Conservation (phyloP, 257 asterid genomes). For the Plantago major region DNA sequence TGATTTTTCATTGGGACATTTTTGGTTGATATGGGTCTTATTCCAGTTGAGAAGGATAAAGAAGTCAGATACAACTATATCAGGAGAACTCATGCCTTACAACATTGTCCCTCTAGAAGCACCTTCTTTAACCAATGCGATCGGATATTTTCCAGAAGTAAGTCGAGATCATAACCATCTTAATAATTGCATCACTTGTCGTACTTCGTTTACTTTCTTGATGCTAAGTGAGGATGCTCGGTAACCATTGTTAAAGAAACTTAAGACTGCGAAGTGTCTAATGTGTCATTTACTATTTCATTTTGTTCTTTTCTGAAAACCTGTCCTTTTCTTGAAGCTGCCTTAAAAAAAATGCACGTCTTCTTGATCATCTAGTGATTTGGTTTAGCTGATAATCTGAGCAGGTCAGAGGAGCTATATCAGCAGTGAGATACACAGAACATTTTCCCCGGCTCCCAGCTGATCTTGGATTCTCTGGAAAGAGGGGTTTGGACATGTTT, state of each 20-base stretch:
- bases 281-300: background rate
- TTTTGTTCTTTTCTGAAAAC: slow-evolving; percentile 11
- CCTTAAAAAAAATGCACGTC: background rate
- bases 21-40: slow-evolving; percentile 7
- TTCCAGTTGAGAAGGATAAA: slow-evolving; percentile 81
- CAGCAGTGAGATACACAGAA: slow-evolving; percentile 70
- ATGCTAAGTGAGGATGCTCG: slow-evolving; percentile 5
- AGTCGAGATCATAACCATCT: slow-evolving; percentile 20
- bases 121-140: slow-evolving; percentile 73
- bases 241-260: background rate
- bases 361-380: slow-evolving; percentile 10
- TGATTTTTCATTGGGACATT: too few relatives aligned
- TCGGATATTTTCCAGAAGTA: slow-evolving; percentile 94
- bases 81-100: slow-evolving; percentile 72
- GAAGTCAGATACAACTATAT: slow-evolving; percentile 63
- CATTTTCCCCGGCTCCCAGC: slow-evolving; percentile 83
- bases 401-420: slow-evolving; percentile 83
- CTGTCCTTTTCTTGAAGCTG: slow-evolving; percentile 15
- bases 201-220: slow-evolving; percentile 10
- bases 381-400: slow-evolving; percentile 20
- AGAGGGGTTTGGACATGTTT: slow-evolving; percentile 80
- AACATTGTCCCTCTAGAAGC: slow-evolving; percentile 93
- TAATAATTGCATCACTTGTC: background rate
- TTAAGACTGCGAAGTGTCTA: slow-evolving; percentile 6
- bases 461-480: slow-evolving; percentile 60